Evolutionary conservation across 2,329 filamentous ascomycete species (phyloP).

Genomic region (Microascus cirrosus): DNA sequence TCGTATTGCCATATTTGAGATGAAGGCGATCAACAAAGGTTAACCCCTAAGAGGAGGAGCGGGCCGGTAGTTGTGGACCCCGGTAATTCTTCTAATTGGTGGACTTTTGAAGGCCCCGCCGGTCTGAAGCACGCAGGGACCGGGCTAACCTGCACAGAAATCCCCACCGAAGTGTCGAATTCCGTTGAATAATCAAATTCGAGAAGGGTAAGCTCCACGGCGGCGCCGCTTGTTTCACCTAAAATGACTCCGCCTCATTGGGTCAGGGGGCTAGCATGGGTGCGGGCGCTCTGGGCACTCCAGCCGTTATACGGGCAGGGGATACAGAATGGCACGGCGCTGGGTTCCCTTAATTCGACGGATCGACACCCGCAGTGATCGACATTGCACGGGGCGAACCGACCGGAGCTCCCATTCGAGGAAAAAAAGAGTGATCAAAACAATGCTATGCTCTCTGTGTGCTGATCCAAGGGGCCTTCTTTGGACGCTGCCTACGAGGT

Average conservation of each 20-base stretch:
- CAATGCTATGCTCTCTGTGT: not conserved
- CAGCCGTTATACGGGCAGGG: not conserved
- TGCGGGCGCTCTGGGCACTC: not conserved
- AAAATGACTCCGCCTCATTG: not conserved
- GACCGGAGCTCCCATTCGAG: not conserved
- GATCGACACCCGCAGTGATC: not conserved
- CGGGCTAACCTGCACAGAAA: not conserved
- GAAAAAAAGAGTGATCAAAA: not conserved
- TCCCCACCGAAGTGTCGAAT: not conserved
- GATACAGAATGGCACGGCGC: not conserved
- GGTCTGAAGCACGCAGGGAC: not conserved
- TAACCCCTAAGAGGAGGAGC: no score
- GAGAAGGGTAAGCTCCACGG: not conserved
- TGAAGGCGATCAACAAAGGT: no score
- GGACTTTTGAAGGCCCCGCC: not conserved
- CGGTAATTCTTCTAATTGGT: not conserved
- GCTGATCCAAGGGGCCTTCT: not conserved
- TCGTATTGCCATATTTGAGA: no score
- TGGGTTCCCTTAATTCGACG: not conserved
- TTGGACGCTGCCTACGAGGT: not conserved
- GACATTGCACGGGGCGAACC: not conserved
- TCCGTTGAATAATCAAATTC: not conserved
- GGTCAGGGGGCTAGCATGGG: not conserved
- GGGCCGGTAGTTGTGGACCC: no score
- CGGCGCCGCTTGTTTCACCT: not conserved